Evolutionary conservation across 192 early-diverging fungal genomes (phyloP), one percentile per base, ranked within the genome.

Genomic region (Backusella luteola): DNA sequence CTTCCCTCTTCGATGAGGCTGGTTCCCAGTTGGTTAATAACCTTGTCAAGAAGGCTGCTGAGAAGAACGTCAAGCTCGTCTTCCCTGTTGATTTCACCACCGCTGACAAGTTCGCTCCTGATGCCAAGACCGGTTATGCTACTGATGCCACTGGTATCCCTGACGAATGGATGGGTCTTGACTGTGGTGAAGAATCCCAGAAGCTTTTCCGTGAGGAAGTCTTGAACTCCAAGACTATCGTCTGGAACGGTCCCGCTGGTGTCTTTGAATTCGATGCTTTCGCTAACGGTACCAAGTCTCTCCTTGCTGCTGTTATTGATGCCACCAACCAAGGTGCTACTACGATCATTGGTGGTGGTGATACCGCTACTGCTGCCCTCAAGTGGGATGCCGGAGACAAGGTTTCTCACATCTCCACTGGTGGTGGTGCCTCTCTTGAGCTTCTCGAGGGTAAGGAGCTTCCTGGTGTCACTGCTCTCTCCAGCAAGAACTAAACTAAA

Each of bases 191-290:
- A 34, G 87, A 94, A 81, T 93, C 96, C 36, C 92, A 93, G 82
- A 85, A 87, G 77, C 78, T 85, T 76, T 97, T 95, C 83, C 68
- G 80, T 39, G 78, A 89, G 38, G 90, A 86, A 35, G 93, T 98
- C 56, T 71, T 84, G 73, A 74, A 80, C 17, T 85, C 96, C 79
- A 97, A 97, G 90, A 99, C 96, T 46, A 95, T 99, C 66, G 89
- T 99, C 73, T 99, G 97, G 97, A 99, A 99, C 86, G 97, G 97
- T 39, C 97, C 96, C 59, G 91, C 94, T 79, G 97, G 97, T 79
- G 97, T 99, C 41, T 99, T 99, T 85, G 97, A 99, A 88, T 97
- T 94, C 83, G 94, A 89, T n/a, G 94, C 92, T 80, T 99, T 99
- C 81, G 91, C 93, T 21, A 78, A 75, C 3, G 96, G 97, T 67